phyloP scores from a whole-genome alignment of 2,329 filamentous ascomycete genomes.

The Pseudogymnoascus sp. region DNA sequence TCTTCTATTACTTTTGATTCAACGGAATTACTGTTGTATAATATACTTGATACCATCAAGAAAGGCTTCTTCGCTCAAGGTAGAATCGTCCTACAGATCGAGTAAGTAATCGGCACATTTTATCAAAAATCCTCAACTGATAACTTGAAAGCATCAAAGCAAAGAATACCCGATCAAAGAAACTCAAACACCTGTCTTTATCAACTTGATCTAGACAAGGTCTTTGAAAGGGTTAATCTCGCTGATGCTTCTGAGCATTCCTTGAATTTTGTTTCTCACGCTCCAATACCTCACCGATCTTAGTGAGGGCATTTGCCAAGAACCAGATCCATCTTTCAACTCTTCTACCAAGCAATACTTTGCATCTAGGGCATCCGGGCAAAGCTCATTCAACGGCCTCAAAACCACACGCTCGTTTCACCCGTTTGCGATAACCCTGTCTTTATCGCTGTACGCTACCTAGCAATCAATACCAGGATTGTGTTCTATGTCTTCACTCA shows the following conservation, averaged over 20 bases:
- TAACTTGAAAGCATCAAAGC: not conserved
- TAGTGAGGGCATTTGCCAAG: not conserved
- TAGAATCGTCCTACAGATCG: not conserved
- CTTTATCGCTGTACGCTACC: not conserved
- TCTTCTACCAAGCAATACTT: not conserved
- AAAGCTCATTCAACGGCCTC: not conserved
- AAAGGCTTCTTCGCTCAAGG: conserved; percentile 4
- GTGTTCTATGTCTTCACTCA: not conserved
- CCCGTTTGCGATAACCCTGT: not conserved
- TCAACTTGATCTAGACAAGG: not conserved
- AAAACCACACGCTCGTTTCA: not conserved
- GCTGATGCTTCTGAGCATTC: not conserved
- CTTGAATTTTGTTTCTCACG: not conserved
- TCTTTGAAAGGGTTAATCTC: not conserved
- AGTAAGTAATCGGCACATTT: not conserved
- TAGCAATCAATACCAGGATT: not conserved
- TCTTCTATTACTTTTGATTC: not conserved
- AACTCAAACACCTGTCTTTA: not conserved
- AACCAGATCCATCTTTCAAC: not conserved
- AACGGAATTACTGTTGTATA: not conserved
- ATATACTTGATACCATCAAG: not conserved
- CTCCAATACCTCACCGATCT: not conserved
- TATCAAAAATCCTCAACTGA: not conserved
- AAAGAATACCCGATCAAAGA: conserved; percentile 4
- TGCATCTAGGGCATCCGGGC: not conserved